A percentile compares a stretch with the other conserved stretches of the same genome.
Conservation (phyloP, 768 basidiomycete genomes). For the Leccinum imitatum region DNA sequence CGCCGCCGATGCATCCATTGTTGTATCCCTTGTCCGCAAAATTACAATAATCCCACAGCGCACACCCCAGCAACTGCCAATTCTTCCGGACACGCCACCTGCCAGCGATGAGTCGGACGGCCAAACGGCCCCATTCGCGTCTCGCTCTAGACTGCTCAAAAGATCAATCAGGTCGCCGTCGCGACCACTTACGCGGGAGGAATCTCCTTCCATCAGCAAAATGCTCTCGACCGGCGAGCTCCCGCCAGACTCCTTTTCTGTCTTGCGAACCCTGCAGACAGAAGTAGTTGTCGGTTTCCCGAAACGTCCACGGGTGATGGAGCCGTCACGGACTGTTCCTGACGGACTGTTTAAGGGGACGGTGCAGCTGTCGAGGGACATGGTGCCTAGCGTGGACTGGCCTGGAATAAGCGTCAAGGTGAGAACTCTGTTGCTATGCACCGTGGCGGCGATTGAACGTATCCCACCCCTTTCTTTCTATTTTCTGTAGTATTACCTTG, state of each 20-base stretch:
- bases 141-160: conserved; percentile 28
- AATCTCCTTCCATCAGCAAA: conserved; percentile 17
- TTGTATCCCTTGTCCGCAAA: conserved; percentile 63
- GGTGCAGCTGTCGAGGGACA: conserved; percentile 51
- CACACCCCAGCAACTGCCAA: conserved; percentile 38
- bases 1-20: conserved; percentile 67
- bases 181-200: conserved; percentile 15
- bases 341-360: conserved; percentile 68
- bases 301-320: conserved; percentile 56
- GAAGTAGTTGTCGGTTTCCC: conserved; percentile 66
- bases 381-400: conserved; percentile 69
- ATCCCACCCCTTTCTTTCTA: conserved; percentile 4
- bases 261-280: conserved; percentile 32
- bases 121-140: conserved; percentile 7
- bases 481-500: conserved; percentile 61
- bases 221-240: conserved; percentile 23
- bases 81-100: conserved; percentile 50
- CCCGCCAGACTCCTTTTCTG: conserved; percentile 20
- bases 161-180: conserved; percentile 29
- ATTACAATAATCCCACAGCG: conserved; percentile 49
- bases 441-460: conserved; percentile 4
- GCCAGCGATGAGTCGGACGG: conserved; percentile 45
- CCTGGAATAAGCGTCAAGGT: conserved; percentile 68
- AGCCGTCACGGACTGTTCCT: conserved; percentile 51
- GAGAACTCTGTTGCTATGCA: conserved; percentile 17